Evolutionary conservation across 176 grass and related monocot species (phyloP).

Genomic region (Aegilops longissima): DNA sequence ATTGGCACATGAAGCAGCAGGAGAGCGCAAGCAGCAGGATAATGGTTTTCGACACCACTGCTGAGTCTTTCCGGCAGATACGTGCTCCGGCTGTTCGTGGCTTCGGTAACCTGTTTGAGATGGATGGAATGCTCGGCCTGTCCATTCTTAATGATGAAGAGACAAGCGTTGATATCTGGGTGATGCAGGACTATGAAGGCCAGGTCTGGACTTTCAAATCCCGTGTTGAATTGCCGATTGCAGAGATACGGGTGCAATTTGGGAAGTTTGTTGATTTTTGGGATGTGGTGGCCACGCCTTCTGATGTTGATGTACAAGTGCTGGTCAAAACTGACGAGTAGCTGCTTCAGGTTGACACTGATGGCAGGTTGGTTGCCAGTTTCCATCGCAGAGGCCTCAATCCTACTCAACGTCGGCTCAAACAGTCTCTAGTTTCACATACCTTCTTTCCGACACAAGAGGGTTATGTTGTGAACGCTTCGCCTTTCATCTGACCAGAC

Average conservation of each 20-base stretch:
- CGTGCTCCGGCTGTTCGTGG: neutral
- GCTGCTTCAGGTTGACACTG: too few relatives aligned
- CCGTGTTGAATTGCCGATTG: neutral
- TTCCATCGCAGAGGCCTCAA: too few relatives aligned
- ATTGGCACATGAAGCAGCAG: neutral
- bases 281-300: neutral
- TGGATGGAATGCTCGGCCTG: neutral
- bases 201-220: neutral
- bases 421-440: too few relatives aligned
- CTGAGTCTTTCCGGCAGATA: neutral
- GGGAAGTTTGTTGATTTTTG: neutral
- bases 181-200: neutral
- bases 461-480: too few relatives aligned
- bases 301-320: neutral
- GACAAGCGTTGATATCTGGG: neutral
- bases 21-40: neutral
- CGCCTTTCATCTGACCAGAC: too few relatives aligned
- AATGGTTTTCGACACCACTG: neutral
- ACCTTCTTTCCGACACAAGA: too few relatives aligned
- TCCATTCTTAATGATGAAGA: neutral
- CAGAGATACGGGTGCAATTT: neutral
- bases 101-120: neutral
- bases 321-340: too few relatives aligned
- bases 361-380: too few relatives aligned
- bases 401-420: too few relatives aligned